Percentiles rank a stretch among this genome's conserved stretches.
Evolutionary conservation across 441 rosid species (phyloP).

Genomic region (Populus hybrid): DNA sequence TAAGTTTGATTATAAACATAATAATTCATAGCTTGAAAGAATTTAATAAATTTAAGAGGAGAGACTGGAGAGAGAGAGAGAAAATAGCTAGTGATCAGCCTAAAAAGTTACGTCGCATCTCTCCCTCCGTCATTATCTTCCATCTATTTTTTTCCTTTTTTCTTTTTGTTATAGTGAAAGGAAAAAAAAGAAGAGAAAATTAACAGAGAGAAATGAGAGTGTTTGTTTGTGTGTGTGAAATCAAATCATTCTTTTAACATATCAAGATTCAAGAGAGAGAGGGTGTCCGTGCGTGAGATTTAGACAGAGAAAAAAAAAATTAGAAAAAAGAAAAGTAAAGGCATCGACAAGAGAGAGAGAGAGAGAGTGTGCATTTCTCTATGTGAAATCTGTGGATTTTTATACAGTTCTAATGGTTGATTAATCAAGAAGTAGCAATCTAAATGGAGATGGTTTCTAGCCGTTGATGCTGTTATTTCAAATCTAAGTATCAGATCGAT

Average conservation of each 20-base stretch:
- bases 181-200: not conserved
- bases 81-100: conserved; percentile 16
- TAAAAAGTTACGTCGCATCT: conserved; percentile 27
- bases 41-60: not conserved
- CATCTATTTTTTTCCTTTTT: conserved; percentile 9
- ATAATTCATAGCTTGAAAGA: not conserved
- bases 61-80: not conserved
- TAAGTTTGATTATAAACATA: no score
- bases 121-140: conserved; percentile 34
- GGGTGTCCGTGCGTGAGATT: not conserved
- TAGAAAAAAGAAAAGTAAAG: not conserved
- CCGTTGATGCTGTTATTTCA: conserved; percentile 10
- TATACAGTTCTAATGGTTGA: conserved; percentile 19
- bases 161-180: not conserved
- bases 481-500: conserved; percentile 27
- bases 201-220: not conserved
- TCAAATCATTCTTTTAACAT: not conserved
- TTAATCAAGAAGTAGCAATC: conserved; percentile 14
- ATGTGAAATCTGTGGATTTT: conserved; percentile 4
- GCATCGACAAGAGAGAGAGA: not conserved
- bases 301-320: not conserved
- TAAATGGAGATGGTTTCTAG: conserved; percentile 16
- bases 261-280: not conserved
- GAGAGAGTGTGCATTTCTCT: not conserved
- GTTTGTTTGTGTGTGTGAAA: conserved; percentile 1